Evolutionary conservation across 2,329 filamentous ascomycete species (phyloP).

Genomic region (Teratosphaeria viscida): DNA sequence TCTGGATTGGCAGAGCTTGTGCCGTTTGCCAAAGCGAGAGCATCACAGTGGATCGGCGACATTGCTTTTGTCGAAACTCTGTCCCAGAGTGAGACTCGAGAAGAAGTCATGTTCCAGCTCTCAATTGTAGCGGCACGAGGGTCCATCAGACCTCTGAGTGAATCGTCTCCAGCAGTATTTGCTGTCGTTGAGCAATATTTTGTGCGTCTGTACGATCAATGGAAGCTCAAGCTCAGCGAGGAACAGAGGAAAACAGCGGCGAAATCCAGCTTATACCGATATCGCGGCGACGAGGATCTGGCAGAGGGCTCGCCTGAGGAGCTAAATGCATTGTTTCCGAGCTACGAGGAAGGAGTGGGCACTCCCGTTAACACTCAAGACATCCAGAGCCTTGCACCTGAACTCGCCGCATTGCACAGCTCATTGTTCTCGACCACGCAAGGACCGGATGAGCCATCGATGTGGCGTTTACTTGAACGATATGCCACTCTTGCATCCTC

Average conservation of each 20-base stretch:
- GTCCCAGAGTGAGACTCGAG: constrained; percentile 6
- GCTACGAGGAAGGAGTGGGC: background rate
- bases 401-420: background rate
- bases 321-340: constrained; percentile 1
- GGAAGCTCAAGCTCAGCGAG: constrained; percentile 64
- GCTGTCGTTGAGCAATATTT: constrained; percentile 56
- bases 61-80: constrained; percentile 10
- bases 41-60: constrained; percentile 15
- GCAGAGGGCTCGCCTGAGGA: constrained; percentile 59
- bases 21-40: constrained; percentile 14
- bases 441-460: background rate
- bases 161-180: constrained; percentile 9
- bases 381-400: background rate
- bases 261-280: constrained; percentile 71
- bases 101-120: constrained; percentile 17
- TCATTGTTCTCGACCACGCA: background rate
- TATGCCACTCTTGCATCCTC: background rate
- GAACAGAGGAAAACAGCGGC: constrained; percentile 67
- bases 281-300: constrained; percentile 66
- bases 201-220: constrained; percentile 64
- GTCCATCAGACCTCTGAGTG: constrained; percentile 2
- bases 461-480: background rate
- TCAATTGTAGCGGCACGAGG: constrained; percentile 12
- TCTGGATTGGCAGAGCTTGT: constrained; percentile 4
- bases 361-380: background rate